Conservation (phyloP, 2,329 filamentous ascomycete genomes). For the Ceratocystis ficicola region DNA sequence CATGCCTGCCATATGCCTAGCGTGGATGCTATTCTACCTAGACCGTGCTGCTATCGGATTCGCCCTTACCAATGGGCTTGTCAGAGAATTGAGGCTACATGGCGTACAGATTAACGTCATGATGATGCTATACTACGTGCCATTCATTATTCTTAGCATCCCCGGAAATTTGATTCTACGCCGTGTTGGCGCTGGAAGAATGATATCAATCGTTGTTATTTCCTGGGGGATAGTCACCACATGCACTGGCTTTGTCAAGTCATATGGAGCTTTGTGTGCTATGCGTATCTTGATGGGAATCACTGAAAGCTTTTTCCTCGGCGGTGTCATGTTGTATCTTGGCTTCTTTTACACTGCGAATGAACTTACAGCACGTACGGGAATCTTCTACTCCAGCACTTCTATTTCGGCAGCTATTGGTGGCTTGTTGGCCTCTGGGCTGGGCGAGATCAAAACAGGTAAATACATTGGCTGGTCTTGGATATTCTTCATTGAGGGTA, state of each 20-base stretch:
- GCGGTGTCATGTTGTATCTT: conserved; percentile 26
- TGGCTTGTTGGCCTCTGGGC: conserved; percentile 34
- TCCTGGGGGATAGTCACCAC: conserved; percentile 25
- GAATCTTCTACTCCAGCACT: conserved; percentile 42
- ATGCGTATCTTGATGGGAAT: conserved; percentile 25
- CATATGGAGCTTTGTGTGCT: conserved; percentile 24
- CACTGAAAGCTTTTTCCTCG: conserved; percentile 25
- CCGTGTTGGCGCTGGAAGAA: conserved; percentile 24
- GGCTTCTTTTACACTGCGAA: conserved; percentile 26
- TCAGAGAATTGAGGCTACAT: conserved; percentile 44
- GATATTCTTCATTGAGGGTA: conserved; percentile 36
- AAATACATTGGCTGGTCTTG: conserved; percentile 35
- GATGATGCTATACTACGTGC: conserved; percentile 25
- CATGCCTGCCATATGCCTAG: conserved; percentile 21
- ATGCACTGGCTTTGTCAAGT: conserved; percentile 24
- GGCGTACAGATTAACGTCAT: conserved; percentile 45
- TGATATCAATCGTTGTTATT: conserved; percentile 24
- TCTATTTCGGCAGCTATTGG: conserved; percentile 56
- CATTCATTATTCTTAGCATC: conserved; percentile 25
- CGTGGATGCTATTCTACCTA: conserved; percentile 23
- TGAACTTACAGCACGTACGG: conserved; percentile 25
- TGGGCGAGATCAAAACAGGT: conserved; percentile 31
- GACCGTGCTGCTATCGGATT: conserved; percentile 28
- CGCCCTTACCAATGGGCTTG: conserved; percentile 42
- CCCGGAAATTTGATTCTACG: conserved; percentile 25